Base-by-base conservation (phyloP, 1,284 basidiomycete species). In the Psilocybe mexicana region DNA sequence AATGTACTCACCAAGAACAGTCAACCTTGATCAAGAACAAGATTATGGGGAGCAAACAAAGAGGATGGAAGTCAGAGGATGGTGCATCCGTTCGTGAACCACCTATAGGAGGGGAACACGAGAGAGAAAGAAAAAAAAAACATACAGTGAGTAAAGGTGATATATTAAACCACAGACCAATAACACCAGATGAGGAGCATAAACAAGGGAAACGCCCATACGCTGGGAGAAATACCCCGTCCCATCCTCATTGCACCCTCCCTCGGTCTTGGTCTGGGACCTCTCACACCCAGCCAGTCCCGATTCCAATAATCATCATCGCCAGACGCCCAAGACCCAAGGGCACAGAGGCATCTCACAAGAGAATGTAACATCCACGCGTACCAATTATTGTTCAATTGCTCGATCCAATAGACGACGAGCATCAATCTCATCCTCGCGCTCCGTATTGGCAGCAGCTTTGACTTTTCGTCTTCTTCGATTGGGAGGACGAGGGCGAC, bases 401-500 rank as follows among this genome's bases (percentile, higher is more conserved):
- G 74, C 67, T 96, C 93, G 65, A 98, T 95, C 95, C 95, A 98
- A 68, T 94, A 90, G 40, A 93, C 91, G 57, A 96, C 88, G 64
- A 98, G 79, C 58, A 90, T 79, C 49, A 98, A 74, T 36, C 95
- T 81, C 61, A 96, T 76, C 26, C 90, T 82, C 1, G 91, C 80
- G 57, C 87, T 91, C 61, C 90, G 86, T 59, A 97, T 92, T 2
- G 94, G 93, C n/a, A 98, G 77, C n/a, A 98, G 78, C 65, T 93
- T 92, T 18, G 93, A 91, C 74, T 96, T 96, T 76, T 97, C 94
- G 67, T 90, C 84, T 65, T 97, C 94, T 70, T 96, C 93, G 67
- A 98, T 94, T n/a, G 95, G 96, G 61, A 98, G 86, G 23, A 96
- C 85, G 69, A 88, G 79, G 0, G 92, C 93, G 78, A 97, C 93